Evolutionary conservation across 2,329 filamentous ascomycete genomes (phyloP).

Genomic region (Diaporthe aspalathi): DNA sequence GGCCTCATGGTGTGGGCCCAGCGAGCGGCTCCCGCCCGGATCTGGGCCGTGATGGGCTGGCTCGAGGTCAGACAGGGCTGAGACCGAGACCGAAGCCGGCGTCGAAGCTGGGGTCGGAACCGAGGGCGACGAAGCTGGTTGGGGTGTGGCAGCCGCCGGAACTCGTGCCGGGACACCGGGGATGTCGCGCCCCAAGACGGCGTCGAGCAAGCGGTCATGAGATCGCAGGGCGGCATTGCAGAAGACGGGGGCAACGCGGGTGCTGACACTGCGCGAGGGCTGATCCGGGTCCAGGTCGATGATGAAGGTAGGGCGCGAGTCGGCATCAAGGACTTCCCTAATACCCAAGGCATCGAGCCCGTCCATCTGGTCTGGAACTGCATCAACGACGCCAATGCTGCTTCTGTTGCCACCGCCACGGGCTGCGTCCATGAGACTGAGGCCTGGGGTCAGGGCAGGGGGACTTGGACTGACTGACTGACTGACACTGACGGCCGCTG

Average conservation of each 20-base stretch:
- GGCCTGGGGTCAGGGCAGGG: background rate
- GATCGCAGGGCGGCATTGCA: constrained; percentile 50
- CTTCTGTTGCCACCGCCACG: background rate
- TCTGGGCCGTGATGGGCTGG: constrained; percentile 11
- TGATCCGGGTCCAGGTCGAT: constrained; percentile 53
- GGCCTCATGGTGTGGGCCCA: constrained; percentile 46
- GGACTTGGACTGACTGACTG: too few relatives aligned
- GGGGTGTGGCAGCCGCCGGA: background rate
- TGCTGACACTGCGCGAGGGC: constrained; percentile 38
- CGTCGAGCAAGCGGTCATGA: constrained; percentile 49
- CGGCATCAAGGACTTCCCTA: constrained; percentile 50
- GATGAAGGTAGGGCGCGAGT: constrained; percentile 53
- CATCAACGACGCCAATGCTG: constrained; percentile 14
- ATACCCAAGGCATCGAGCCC: constrained; percentile 43
- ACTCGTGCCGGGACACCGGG: background rate
- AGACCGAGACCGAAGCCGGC: background rate
- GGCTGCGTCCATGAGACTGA: constrained; percentile 28
- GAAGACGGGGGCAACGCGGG: constrained; percentile 49
- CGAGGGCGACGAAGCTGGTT: background rate
- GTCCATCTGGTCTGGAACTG: constrained; percentile 33
- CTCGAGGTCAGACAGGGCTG: background rate
- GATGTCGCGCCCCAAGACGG: constrained; percentile 39
- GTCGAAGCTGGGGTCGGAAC: background rate
- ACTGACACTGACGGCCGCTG: background rate
- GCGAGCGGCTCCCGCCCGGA: constrained; percentile 10